These are phyloP conservation scores for Cordyceps javanica DNA, from an alignment of 2,329 filamentous ascomycete genomes.

Conservation along the genomic window DNA sequence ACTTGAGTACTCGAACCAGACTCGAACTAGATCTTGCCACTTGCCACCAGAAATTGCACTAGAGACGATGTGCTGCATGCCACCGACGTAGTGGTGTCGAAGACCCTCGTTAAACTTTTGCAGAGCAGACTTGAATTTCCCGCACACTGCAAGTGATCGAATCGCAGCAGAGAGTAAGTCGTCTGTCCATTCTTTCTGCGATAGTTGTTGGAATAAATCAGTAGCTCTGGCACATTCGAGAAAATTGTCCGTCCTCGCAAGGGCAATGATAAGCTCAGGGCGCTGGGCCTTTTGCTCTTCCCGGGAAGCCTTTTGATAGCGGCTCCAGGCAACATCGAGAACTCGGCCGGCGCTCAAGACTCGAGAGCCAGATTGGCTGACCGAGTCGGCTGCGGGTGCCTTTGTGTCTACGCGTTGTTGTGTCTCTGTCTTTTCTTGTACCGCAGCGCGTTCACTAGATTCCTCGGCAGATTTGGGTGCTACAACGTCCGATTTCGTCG, in stretches of 20 bases:
- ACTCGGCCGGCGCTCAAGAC: background rate
- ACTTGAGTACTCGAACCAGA: conserved; percentile 31
- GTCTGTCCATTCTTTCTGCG: conserved; percentile 33
- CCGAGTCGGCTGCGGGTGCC: background rate
- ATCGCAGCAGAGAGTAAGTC: conserved; percentile 35
- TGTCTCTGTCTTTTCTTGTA: background rate
- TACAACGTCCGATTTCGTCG: background rate
- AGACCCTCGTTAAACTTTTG: conserved; percentile 35
- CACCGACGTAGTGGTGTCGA: conserved; percentile 27
- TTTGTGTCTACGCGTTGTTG: background rate
- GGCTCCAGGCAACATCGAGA: conserved; percentile 28
- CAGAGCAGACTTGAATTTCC: conserved; percentile 33
- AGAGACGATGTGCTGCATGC: conserved; percentile 39
- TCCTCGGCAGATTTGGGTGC: too few relatives aligned
- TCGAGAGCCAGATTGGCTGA: background rate
- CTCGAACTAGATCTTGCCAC: conserved; percentile 31
- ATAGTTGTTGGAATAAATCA: conserved; percentile 36
- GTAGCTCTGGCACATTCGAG: conserved; percentile 40
- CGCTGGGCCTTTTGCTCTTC: conserved; percentile 24
- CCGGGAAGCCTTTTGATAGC: conserved; percentile 33
- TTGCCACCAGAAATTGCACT: conserved; percentile 30
- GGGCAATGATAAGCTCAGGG: conserved; percentile 32
- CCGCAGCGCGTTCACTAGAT: background rate
- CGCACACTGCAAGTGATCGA: conserved; percentile 34
- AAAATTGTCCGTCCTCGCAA: conserved; percentile 36